Percentiles rank a stretch among this genome's conserved stretches.
These are phyloP conservation scores for Teratosphaeria destructans DNA, from an alignment of 2,329 filamentous ascomycete species.

Conservation along the genomic window DNA sequence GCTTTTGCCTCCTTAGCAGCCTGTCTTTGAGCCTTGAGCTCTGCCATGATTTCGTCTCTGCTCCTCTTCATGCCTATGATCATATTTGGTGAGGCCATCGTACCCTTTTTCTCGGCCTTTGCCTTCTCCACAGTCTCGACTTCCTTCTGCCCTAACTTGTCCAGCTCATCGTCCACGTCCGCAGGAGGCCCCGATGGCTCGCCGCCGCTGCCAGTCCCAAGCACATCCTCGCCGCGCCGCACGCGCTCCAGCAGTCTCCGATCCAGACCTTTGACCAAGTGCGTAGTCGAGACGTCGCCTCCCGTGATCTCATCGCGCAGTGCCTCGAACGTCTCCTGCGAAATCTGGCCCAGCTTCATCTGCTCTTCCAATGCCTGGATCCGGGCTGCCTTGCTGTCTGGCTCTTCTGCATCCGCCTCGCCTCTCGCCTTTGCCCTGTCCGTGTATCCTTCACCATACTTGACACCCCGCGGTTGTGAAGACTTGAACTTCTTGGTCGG, in stretches of 20 bases:
- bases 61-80: slow-evolving; percentile 42
- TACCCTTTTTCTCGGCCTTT: slow-evolving; percentile 42
- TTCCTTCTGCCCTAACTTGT: slow-evolving; percentile 53
- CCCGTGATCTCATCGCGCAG: slow-evolving; percentile 67
- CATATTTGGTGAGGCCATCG: slow-evolving; percentile 31
- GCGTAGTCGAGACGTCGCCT: slow-evolving; percentile 68
- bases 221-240: slow-evolving; percentile 52
- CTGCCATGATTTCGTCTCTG: slow-evolving; percentile 49
- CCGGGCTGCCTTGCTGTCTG: slow-evolving; percentile 50
- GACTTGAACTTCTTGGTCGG: slow-evolving; percentile 66
- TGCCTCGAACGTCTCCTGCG: slow-evolving; percentile 65
- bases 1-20: slow-evolving; percentile 32
- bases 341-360: slow-evolving; percentile 74
- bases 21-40: slow-evolving; percentile 46
- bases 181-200: slow-evolving; percentile 15
- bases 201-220: slow-evolving; percentile 33
- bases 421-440: slow-evolving; percentile 63
- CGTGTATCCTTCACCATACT: slow-evolving; percentile 67
- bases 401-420: slow-evolving; percentile 40
- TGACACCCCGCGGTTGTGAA: slow-evolving; percentile 64
- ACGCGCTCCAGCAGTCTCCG: slow-evolving; percentile 65
- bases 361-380: slow-evolving; percentile 59
- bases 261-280: slow-evolving; percentile 87
- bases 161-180: slow-evolving; percentile 37
- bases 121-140: slow-evolving; percentile 57